phyloP scores from a whole-genome alignment of 495 filamentous ascomycete genomes.

The Cudoniella acicularis region DNA sequence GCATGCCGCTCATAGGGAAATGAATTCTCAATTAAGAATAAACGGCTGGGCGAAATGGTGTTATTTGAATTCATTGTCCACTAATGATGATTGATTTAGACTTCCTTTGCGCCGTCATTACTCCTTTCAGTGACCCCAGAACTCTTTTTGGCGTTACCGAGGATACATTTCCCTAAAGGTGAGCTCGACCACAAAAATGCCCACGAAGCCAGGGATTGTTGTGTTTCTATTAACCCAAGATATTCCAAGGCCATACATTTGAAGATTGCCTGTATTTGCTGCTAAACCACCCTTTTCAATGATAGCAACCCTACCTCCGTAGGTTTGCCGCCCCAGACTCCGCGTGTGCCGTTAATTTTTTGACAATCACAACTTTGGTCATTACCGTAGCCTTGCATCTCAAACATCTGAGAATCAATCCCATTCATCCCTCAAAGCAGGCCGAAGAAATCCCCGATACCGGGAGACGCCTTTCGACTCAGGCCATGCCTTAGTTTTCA shows the following conservation, averaged over 20 bases:
- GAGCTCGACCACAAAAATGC: too few species aligned
- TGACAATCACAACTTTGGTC: background rate
- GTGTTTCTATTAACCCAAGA: too few species aligned
- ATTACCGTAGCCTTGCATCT: background rate
- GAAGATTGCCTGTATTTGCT: too few species aligned
- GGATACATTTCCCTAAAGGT: too few species aligned
- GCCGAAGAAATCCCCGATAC: conserved; percentile 1
- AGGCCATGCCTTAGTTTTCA: background rate
- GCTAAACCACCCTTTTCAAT: too few species aligned
- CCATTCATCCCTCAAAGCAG: background rate
- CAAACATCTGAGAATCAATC: background rate
- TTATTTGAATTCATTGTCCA: background rate
- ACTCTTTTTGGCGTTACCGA: too few species aligned
- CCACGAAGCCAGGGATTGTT: too few species aligned
- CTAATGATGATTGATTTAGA: background rate
- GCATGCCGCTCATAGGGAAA: conserved; percentile 23
- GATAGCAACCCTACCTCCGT: too few species aligned
- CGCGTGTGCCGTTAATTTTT: background rate
- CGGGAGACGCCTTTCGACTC: conserved; percentile 1
- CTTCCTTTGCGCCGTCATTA: background rate
- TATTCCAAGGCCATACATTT: too few species aligned
- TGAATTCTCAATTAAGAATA: conserved; percentile 13
- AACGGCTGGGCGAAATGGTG: background rate
- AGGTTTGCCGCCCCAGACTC: background rate
- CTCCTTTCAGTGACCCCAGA: too few species aligned